Percentiles rank a stretch among this genome's conserved stretches.
These are phyloP conservation scores for Arthrocladium fulminans DNA, from an alignment of 2,329 filamentous ascomycete species.

Conservation along the genomic window DNA sequence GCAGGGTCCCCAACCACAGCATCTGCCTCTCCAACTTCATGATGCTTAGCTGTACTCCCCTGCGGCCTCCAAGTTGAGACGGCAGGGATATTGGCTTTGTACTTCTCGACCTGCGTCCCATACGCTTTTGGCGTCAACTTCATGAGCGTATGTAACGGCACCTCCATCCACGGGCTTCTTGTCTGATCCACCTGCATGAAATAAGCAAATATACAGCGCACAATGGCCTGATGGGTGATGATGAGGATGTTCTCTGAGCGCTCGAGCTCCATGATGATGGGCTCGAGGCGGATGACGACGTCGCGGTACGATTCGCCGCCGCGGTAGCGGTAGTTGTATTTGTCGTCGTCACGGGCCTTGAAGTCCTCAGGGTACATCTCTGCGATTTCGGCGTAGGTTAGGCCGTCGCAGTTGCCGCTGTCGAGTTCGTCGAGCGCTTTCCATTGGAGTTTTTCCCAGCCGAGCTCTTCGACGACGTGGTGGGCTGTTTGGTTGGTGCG, in stretches of 20 bases:
- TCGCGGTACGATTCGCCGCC: conserved; percentile 94
- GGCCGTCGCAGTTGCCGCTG: conserved; percentile 88
- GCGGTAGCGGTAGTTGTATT: conserved; percentile 98
- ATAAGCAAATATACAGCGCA: conserved; percentile 96
- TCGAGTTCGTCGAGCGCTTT: conserved; percentile 97
- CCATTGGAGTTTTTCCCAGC: conserved; percentile 93
- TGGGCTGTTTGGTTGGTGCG: conserved; percentile 88
- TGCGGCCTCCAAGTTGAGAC: conserved; percentile 96
- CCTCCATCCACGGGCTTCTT: conserved; percentile 95
- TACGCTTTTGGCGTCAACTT: conserved; percentile 93
- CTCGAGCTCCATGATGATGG: conserved; percentile 99
- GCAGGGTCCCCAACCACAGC: conserved; percentile 2
- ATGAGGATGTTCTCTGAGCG: conserved; percentile 94
- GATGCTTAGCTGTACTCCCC: conserved; percentile 79
- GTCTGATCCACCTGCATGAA: conserved; percentile 97
- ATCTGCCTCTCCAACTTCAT: conserved; percentile 9
- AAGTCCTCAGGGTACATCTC: conserved; percentile 90
- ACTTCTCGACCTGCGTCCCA: conserved; percentile 78
- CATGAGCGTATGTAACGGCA: conserved; percentile 90
- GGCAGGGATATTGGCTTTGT: conserved; percentile 84
- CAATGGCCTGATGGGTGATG: conserved; percentile 91
- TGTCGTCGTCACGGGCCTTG: conserved; percentile 88
- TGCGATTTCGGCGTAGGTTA: conserved; percentile 94
- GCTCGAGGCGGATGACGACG: conserved; percentile 92
- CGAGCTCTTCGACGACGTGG: conserved; percentile 59